Percentiles rank a stretch among this genome's conserved stretches.
Conservation (phyloP, 352 stramenopile species). For the Pythium sukuiense region DNA sequence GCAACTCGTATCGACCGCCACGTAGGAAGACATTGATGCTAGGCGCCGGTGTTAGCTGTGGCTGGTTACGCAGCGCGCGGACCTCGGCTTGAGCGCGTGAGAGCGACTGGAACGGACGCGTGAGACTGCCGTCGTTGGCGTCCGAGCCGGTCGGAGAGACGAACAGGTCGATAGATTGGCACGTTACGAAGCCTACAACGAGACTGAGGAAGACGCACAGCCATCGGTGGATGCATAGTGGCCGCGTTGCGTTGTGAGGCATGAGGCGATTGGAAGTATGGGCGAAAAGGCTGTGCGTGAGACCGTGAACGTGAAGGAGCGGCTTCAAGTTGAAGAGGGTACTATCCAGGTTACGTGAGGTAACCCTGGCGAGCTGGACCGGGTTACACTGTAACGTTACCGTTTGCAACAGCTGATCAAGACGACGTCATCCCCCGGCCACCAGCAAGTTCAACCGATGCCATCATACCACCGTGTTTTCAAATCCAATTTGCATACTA, state of each 20-base stretch:
- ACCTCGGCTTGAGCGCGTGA: slow-evolving; percentile 46
- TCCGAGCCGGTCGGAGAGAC: slow-evolving; percentile 53
- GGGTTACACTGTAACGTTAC: neutral
- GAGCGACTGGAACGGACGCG: slow-evolving; percentile 51
- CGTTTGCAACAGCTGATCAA: slow-evolving; percentile 12
- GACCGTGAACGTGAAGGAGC: neutral
- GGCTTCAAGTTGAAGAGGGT: neutral
- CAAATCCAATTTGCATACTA: too few species aligned
- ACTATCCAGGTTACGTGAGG: neutral
- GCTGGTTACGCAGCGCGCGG: slow-evolving; percentile 25
- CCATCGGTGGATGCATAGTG: neutral
- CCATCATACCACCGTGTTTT: slow-evolving; percentile 13
- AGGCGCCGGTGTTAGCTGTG: slow-evolving; percentile 12
- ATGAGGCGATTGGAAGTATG: neutral
- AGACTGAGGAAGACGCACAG: neutral
- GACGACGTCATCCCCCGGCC: slow-evolving; percentile 14
- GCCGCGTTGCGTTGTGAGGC: neutral
- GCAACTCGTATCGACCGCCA: slow-evolving; percentile 52
- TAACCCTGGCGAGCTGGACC: neutral
- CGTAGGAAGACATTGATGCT: slow-evolving; percentile 67
- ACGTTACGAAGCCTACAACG: neutral
- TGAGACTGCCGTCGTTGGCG: slow-evolving; percentile 44
- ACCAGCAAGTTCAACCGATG: slow-evolving; percentile 16
- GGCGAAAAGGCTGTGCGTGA: neutral
- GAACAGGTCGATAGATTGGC: slow-evolving; percentile 44